These are phyloP conservation scores for Aristolochia californica DNA, from an alignment of 164 flowering plant species.

Conservation along the genomic window DNA sequence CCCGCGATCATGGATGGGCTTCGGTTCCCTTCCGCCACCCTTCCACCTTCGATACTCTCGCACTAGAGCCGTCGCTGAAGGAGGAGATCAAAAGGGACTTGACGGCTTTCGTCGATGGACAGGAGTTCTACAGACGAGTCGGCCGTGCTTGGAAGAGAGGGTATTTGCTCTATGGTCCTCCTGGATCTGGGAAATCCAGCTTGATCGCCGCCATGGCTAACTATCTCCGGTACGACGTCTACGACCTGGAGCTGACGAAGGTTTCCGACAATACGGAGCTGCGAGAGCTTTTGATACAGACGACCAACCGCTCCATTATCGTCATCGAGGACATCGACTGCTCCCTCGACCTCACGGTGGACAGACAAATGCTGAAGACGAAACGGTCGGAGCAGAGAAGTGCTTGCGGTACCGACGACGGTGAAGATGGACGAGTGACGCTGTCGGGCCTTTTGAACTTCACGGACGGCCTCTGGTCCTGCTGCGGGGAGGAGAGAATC, in stretches of 20 bases:
- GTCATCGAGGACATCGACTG: constrained; percentile 78
- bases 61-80: constrained; percentile 41
- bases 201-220: constrained; percentile 71
- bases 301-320: constrained; percentile 46
- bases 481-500: constrained; percentile 64
- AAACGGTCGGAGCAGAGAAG: neutral
- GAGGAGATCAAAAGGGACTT: constrained; percentile 36
- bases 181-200: constrained; percentile 62
- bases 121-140: constrained; percentile 45
- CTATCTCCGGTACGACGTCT: constrained; percentile 46
- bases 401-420: too few species aligned
- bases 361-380: constrained; percentile 10
- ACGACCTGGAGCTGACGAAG: constrained; percentile 56
- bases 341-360: constrained; percentile 43
- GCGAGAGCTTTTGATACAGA: constrained; percentile 39
- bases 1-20: constrained; percentile 52
- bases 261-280: constrained; percentile 52
- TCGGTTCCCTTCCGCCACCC: constrained; percentile 70
- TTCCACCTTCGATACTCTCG: constrained; percentile 53
- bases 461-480: constrained; percentile 67
- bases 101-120: constrained; percentile 33
- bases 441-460: constrained; percentile 54
- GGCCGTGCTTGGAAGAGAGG: constrained; percentile 72
- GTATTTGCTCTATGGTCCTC: constrained; percentile 50
- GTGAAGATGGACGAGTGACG: constrained; percentile 39